phyloP scores from a whole-genome alignment of 192 early-diverging fungal species.

The Globomyces pollinis-pini region DNA sequence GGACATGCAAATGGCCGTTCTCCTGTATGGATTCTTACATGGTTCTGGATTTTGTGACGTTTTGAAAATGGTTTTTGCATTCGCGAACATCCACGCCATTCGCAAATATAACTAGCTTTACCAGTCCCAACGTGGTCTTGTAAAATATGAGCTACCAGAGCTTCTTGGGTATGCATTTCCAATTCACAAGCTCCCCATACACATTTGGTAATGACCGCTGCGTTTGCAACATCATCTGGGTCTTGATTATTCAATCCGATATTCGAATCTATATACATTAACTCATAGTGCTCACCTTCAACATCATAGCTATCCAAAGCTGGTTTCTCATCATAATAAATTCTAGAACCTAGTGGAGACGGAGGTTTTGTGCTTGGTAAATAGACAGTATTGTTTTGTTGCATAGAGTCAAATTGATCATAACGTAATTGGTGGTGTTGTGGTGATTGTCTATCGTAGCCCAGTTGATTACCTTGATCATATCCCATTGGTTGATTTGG shows the following conservation, averaged over 20 bases:
- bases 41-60: conserved; percentile 40
- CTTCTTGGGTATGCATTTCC: not conserved
- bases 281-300: not conserved
- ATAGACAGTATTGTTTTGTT: no score
- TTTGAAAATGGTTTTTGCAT: conserved; percentile 23
- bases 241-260: not conserved
- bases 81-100: conserved; percentile 26
- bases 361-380: no score
- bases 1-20: conserved; percentile 33
- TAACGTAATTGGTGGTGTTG: no score
- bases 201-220: not conserved
- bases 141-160: not conserved
- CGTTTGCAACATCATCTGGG: not conserved
- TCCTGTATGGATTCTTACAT: conserved; percentile 34
- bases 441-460: no score
- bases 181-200: not conserved
- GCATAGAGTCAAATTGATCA: no score
- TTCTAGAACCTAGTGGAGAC: no score
- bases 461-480: no score
- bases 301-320: not conserved
- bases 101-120: conserved; percentile 26
- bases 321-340: not conserved
- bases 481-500: no score
- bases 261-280: not conserved
- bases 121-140: conserved; percentile 13